phyloP scores from a whole-genome alignment of 2,329 filamentous ascomycete species.

The Epichloe hybrida region DNA sequence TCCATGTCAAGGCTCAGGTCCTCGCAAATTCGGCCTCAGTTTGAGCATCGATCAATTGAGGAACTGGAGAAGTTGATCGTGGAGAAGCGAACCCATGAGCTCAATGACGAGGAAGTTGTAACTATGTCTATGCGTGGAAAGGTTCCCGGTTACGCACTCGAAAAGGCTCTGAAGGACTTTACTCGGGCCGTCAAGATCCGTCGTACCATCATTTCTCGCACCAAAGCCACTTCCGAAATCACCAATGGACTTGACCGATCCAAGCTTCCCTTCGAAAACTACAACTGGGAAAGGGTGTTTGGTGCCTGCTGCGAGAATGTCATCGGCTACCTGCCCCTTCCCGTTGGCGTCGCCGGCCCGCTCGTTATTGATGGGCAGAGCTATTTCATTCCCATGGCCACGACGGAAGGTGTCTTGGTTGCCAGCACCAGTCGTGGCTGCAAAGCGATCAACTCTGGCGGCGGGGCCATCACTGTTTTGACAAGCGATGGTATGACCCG shows the following conservation, averaged over 20 bases:
- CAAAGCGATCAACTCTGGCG: slow-evolving; percentile 95
- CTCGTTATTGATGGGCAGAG: slow-evolving; percentile 87
- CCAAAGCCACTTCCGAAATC: slow-evolving; percentile 64
- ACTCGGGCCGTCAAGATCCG: slow-evolving; percentile 91
- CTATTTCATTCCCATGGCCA: slow-evolving; percentile 98
- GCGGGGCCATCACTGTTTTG: slow-evolving; percentile 80
- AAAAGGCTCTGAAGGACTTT: slow-evolving; percentile 83
- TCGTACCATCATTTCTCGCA: slow-evolving; percentile 74
- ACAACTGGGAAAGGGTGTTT: slow-evolving; percentile 90
- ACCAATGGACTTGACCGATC: slow-evolving; percentile 69
- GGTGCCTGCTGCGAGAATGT: slow-evolving; percentile 98
- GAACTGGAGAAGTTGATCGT: slow-evolving; percentile 67
- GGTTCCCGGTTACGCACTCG: slow-evolving; percentile 85
- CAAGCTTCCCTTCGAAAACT: slow-evolving; percentile 76
- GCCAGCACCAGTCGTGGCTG: slow-evolving; percentile 85
- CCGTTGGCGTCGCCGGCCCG: slow-evolving; percentile 86
- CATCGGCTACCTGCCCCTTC: slow-evolving; percentile 87
- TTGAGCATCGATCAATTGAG: slow-evolving; percentile 41
- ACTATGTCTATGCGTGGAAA: slow-evolving; percentile 77
- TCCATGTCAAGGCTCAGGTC: slow-evolving; percentile 20
- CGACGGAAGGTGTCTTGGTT: slow-evolving; percentile 92
- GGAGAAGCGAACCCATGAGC: slow-evolving; percentile 62
- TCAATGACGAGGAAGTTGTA: slow-evolving; percentile 78
- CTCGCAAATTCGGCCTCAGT: slow-evolving; percentile 9
- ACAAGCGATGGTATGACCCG: slow-evolving; percentile 98